Conservation (phyloP, 768 basidiomycete genomes). For the Auriscalpium vulgare region DNA sequence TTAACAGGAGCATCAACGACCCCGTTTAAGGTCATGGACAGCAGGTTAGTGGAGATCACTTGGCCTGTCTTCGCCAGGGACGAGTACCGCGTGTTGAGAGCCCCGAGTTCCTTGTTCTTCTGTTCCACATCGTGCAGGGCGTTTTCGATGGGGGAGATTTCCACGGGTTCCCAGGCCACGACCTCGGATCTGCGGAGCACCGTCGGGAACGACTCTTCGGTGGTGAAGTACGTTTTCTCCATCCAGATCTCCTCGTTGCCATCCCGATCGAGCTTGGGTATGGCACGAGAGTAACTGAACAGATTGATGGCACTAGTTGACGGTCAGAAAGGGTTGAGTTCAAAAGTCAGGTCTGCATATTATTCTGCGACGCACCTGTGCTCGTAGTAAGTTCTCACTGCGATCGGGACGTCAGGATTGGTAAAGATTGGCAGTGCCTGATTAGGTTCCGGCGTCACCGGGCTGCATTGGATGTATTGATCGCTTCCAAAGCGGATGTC, state of each 20-base stretch:
- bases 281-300: constrained; percentile 70
- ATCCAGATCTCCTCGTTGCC: constrained; percentile 73
- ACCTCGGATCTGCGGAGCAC: constrained; percentile 87
- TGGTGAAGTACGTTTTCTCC: constrained; percentile 83
- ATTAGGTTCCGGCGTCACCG: constrained; percentile 82
- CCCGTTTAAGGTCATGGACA: constrained; percentile 82
- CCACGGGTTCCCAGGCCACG: constrained; percentile 54
- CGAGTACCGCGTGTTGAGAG: constrained; percentile 62
- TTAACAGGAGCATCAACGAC: constrained; percentile 79
- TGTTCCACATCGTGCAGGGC: constrained; percentile 76
- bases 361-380: constrained; percentile 45
- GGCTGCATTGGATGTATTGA: constrained; percentile 84
- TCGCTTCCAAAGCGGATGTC: constrained; percentile 73
- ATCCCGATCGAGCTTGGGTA: constrained; percentile 55
- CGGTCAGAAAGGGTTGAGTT: neutral
- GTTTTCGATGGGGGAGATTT: constrained; percentile 80
- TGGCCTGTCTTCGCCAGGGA: constrained; percentile 73
- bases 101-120: constrained; percentile 71
- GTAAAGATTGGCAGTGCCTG: constrained; percentile 69
- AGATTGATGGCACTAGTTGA: constrained; percentile 62
- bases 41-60: constrained; percentile 63
- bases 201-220: constrained; percentile 86
- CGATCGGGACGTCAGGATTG: constrained; percentile 73
- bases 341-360: neutral
- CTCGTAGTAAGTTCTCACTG: constrained; percentile 82